Conservation (phyloP, 441 rosid genomes). For the Theobroma grandiflorum region DNA sequence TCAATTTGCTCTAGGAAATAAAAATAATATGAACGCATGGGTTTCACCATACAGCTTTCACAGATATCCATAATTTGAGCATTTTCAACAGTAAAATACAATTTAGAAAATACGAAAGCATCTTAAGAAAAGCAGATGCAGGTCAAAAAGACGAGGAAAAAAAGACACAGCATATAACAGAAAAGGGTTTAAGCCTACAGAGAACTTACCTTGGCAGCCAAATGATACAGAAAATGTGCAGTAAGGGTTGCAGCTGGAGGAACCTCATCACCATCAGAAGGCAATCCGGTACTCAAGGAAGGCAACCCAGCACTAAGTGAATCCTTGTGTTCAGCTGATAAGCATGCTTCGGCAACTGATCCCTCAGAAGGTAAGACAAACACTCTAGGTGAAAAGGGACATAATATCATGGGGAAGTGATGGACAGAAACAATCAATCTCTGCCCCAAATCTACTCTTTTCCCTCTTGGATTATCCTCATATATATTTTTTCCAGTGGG, state of each 20-base stretch:
- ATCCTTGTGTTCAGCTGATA: slow-evolving; percentile 74
- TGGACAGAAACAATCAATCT: slow-evolving; percentile 72
- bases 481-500: slow-evolving; percentile 38
- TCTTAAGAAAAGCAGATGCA: neutral
- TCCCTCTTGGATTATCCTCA: slow-evolving; percentile 42
- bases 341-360: slow-evolving; percentile 83
- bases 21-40: neutral
- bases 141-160: neutral
- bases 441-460: slow-evolving; percentile 47
- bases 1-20: slow-evolving; percentile 1
- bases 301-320: slow-evolving; percentile 91
- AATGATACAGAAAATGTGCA: slow-evolving; percentile 90
- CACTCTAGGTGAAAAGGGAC: slow-evolving; percentile 86
- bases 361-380: slow-evolving; percentile 98
- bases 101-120: neutral
- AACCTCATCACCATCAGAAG: slow-evolving; percentile 75
- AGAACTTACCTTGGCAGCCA: slow-evolving; percentile 75
- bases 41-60: neutral
- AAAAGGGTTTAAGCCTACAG: slow-evolving; percentile 17
- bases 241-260: slow-evolving; percentile 91
- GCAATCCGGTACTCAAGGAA: slow-evolving; percentile 69
- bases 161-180: neutral
- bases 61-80: neutral
- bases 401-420: slow-evolving; percentile 88
- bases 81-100: slow-evolving; percentile 1